phyloP scores from a whole-genome alignment of 2,329 filamentous ascomycete species.

The Zarea fungicola region DNA sequence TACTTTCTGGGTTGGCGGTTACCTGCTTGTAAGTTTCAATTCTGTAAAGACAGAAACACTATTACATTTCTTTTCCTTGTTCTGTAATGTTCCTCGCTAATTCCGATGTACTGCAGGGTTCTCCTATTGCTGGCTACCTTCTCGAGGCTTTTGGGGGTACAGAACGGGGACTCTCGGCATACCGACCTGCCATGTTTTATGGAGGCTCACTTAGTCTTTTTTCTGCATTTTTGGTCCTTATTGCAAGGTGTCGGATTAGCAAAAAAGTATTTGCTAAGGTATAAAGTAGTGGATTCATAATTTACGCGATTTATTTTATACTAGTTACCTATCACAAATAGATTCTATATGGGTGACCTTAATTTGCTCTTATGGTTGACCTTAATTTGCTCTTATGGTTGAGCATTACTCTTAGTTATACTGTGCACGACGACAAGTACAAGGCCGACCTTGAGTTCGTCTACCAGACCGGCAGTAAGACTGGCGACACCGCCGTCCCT shows the following conservation, averaged over 20 bases:
- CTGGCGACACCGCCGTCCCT: too few species aligned
- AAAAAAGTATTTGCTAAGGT: constrained; percentile 27
- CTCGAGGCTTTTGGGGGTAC: constrained; percentile 50
- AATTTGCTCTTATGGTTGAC: too few species aligned
- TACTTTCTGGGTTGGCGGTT: constrained; percentile 56
- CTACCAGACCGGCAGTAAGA: too few species aligned
- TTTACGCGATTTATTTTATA: too few species aligned
- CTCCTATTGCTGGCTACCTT: constrained; percentile 56
- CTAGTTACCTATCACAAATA: too few species aligned
- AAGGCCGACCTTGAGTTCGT: too few species aligned
- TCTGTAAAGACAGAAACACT: too few species aligned
- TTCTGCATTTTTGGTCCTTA: constrained; percentile 36
- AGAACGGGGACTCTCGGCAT: constrained; percentile 44
- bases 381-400: too few species aligned
- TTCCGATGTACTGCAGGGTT: constrained; percentile 31
- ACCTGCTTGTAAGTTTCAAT: constrained; percentile 51
- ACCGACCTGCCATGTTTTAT: constrained; percentile 57
- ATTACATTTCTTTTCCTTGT: neutral
- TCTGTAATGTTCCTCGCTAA: neutral
- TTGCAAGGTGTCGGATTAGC: constrained; percentile 39
- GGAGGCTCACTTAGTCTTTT: constrained; percentile 47
- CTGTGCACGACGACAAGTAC: too few species aligned
- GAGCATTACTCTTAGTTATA: too few species aligned
- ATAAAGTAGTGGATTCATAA: neutral
- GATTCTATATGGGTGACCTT: too few species aligned